phyloP scores from a whole-genome alignment of 306 rosid genomes.

The Fagus sylvatica region DNA sequence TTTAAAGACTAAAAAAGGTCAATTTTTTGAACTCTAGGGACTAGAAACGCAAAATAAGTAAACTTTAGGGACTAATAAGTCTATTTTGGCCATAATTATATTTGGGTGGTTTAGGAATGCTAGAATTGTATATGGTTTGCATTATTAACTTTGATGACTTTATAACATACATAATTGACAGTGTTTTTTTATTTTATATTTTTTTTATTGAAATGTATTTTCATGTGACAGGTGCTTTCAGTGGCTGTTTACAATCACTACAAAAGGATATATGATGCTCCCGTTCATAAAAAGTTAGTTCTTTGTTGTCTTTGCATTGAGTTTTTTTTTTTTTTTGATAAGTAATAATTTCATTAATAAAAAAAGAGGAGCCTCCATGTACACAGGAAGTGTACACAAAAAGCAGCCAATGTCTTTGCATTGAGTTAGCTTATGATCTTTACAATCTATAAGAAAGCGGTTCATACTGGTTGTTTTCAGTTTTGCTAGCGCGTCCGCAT shows the following conservation, averaged over 20 bases:
- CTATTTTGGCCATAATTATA: background rate
- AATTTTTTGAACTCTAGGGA: too few relatives aligned
- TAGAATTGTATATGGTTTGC: background rate
- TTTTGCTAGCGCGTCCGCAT: constrained; percentile 7
- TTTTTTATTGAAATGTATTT: constrained; percentile 10
- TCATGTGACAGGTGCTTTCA: constrained; percentile 56
- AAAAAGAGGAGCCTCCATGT: too few relatives aligned
- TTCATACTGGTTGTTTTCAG: background rate
- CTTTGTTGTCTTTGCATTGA: too few relatives aligned
- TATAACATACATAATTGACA: background rate
- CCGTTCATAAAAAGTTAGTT: constrained; percentile 36
- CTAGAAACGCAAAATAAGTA: too few relatives aligned
- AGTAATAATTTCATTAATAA: too few relatives aligned
- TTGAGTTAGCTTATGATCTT: background rate
- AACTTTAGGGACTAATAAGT: too few relatives aligned
- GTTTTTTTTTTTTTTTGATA: too few relatives aligned
- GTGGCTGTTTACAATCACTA: constrained; percentile 83
- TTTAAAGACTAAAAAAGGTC: too few relatives aligned
- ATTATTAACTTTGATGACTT: background rate
- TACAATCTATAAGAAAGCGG: background rate
- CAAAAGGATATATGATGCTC: constrained; percentile 49
- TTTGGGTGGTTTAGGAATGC: background rate
- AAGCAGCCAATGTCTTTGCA: background rate
- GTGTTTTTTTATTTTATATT: constrained; percentile 5
- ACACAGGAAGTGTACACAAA: too few relatives aligned